Percentiles rank a stretch among this genome's conserved stretches.
phyloP scores from a whole-genome alignment of 2,329 filamentous ascomycete species.

The Phyllachora maydis region DNA sequence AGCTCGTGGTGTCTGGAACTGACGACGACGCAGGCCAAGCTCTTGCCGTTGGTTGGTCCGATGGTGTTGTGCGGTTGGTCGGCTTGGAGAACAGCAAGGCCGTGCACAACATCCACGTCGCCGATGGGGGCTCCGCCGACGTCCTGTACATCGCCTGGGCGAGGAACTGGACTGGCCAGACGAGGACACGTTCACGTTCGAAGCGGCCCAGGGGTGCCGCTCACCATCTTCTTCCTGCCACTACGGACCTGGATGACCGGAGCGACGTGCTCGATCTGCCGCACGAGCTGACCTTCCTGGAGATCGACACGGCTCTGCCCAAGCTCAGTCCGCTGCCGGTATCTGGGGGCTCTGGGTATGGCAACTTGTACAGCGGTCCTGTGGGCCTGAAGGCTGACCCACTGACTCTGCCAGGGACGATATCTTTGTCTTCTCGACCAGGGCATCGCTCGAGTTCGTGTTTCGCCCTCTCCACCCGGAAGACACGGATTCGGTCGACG shows the following conservation, averaged over 20 bases:
- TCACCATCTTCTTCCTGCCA: slow-evolving; percentile 11
- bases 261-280: slow-evolving; percentile 35
- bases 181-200: slow-evolving; percentile 3
- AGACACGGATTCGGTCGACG: slow-evolving; percentile 55
- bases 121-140: slow-evolving; percentile 16
- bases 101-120: slow-evolving; percentile 46
- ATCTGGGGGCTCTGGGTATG: slow-evolving; percentile 42
- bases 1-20: slow-evolving; percentile 1
- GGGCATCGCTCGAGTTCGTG: slow-evolving; percentile 47
- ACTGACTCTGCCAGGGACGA: slow-evolving; percentile 24
- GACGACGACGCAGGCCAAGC: slow-evolving; percentile 54
- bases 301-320: slow-evolving; percentile 56
- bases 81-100: slow-evolving; percentile 66
- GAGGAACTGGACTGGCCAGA: slow-evolving; percentile 18
- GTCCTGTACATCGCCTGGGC: slow-evolving; percentile 35
- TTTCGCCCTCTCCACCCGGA: slow-evolving; percentile 41
- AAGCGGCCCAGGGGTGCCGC: slow-evolving; percentile 7
- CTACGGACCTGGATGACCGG: slow-evolving; percentile 8
- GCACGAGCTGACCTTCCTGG: slow-evolving; percentile 49
- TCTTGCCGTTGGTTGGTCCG: slow-evolving; percentile 67
- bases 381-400: background rate
- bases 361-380: too few species aligned
- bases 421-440: slow-evolving; percentile 44
- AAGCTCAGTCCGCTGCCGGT: slow-evolving; percentile 52
- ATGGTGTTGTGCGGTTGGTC: slow-evolving; percentile 57